Evolutionary conservation across 2,329 filamentous ascomycete genomes (phyloP).

Genomic region (Venturia effusa): DNA sequence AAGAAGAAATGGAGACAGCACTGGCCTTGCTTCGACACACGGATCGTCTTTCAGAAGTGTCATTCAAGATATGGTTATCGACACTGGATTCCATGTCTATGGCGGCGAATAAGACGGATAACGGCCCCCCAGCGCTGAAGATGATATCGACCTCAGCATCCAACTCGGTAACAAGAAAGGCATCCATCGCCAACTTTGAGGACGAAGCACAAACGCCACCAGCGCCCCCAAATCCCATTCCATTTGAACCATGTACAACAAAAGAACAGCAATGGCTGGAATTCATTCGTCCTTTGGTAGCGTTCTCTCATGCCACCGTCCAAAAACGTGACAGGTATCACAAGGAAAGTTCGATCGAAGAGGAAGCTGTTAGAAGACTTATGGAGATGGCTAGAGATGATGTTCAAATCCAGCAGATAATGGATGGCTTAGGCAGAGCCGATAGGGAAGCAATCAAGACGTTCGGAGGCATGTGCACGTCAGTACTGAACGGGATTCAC

Average conservation of each 20-base stretch:
- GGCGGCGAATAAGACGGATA: neutral
- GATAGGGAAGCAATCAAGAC: neutral
- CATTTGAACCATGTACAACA: neutral
- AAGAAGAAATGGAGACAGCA: conserved; percentile 19
- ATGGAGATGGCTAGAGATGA: neutral
- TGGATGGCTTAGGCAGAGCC: neutral
- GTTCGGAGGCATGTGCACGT: neutral
- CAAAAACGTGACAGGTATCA: neutral
- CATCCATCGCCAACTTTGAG: neutral
- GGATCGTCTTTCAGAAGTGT: neutral
- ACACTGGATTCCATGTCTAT: conserved; percentile 13
- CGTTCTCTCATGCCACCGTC: neutral
- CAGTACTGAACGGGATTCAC: neutral
- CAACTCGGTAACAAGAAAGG: neutral
- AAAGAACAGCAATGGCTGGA: neutral
- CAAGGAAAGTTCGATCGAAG: neutral
- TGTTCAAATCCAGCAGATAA: neutral
- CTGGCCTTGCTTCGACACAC: conserved; percentile 16
- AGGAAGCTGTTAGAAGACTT: neutral
- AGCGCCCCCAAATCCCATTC: neutral
- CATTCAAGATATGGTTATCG: conserved; percentile 16
- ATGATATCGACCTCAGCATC: neutral
- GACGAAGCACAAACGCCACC: neutral
- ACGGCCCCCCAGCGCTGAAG: neutral
- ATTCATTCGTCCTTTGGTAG: neutral